phyloP scores from a whole-genome alignment of 768 basidiomycete species.

The Lactarius akahatsu region DNA sequence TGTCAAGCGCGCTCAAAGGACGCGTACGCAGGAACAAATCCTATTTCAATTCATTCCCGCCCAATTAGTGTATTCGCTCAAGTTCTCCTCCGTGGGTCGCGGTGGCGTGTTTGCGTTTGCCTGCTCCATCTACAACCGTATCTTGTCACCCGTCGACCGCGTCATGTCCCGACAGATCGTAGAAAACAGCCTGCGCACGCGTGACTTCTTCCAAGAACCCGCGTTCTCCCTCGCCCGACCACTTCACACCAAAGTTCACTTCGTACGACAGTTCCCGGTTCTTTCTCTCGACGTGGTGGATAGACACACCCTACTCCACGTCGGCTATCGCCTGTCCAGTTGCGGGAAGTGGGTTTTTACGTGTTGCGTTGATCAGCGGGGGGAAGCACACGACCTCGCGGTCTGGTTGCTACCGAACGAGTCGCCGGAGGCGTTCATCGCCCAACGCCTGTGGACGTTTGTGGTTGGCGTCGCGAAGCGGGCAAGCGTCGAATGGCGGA shows the following conservation, averaged over 20 bases:
- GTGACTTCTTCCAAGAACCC: constrained; percentile 61
- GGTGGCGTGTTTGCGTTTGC: constrained; percentile 52
- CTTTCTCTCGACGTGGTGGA: constrained; percentile 52
- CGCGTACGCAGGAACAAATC: constrained; percentile 48
- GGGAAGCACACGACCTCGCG: constrained; percentile 67
- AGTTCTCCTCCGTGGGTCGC: constrained; percentile 45
- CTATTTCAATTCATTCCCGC: constrained; percentile 77
- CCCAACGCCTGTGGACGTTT: constrained; percentile 71
- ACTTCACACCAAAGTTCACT: constrained; percentile 37
- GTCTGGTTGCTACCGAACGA: constrained; percentile 63
- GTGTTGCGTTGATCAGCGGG: constrained; percentile 74
- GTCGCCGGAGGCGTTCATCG: constrained; percentile 48
- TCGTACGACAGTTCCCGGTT: constrained; percentile 41
- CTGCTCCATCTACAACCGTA: constrained; percentile 69
- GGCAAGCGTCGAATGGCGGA: constrained; percentile 77
- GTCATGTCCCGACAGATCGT: constrained; percentile 54
- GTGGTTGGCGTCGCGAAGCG: constrained; percentile 56
- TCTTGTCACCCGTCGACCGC: constrained; percentile 59
- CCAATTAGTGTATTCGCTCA: constrained; percentile 48
- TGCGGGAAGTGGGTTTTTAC: constrained; percentile 78
- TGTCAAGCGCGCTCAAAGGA: constrained; percentile 54
- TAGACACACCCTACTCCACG: constrained; percentile 65
- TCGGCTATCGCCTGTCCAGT: constrained; percentile 65
- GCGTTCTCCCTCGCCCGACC: constrained; percentile 62
- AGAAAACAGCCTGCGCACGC: constrained; percentile 41